These are phyloP conservation scores for Pichia phayaonensis DNA, from an alignment of 805 yeast genomes.

Conservation along the genomic window DNA sequence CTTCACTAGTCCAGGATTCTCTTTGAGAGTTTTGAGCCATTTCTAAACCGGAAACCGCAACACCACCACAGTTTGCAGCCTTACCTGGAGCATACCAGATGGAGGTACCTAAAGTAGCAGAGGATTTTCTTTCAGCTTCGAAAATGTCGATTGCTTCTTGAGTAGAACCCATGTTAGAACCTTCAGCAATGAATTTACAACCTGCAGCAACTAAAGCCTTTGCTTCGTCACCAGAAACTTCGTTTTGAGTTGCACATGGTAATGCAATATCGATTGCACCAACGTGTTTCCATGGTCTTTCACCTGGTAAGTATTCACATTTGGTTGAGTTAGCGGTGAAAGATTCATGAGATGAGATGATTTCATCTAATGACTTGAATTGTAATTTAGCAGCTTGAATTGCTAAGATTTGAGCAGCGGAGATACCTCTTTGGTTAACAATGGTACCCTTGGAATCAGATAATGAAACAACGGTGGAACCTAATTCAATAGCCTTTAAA, in stretches of 20 bases:
- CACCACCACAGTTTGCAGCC: constrained; percentile 99
- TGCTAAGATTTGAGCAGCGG: constrained; percentile 68
- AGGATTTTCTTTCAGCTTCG: constrained; percentile 66
- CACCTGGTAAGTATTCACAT: constrained; percentile 83
- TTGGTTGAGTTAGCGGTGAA: constrained; percentile 39
- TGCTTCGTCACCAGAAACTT: constrained; percentile 95
- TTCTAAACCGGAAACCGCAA: constrained; percentile 95
- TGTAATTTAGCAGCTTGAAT: constrained; percentile 73
- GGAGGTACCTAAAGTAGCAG: constrained; percentile 34
- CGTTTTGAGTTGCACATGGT: constrained; percentile 98
- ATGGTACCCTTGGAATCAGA: constrained; percentile 94
- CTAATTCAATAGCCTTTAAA: constrained; percentile 91
- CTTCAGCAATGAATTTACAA: constrained; percentile 91
- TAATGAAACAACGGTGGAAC: constrained; percentile 88
- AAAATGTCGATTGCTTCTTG: constrained; percentile 93
- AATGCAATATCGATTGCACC: constrained; percentile 92
- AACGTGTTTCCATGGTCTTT: constrained; percentile 92
- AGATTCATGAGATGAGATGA: constrained; percentile 47
- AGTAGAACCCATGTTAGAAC: constrained; percentile 99
- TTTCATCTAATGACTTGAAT: constrained; percentile 67
- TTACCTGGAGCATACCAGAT: constrained; percentile 99
- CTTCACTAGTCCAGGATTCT: constrained; percentile 82
- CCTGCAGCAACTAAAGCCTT: constrained; percentile 89
- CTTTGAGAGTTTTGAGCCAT: constrained; percentile 99
- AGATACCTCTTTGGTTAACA: constrained; percentile 72